Base-by-base conservation (phyloP, 1,139 yeast genomes). In the Yamadazyma diddensiae region DNA sequence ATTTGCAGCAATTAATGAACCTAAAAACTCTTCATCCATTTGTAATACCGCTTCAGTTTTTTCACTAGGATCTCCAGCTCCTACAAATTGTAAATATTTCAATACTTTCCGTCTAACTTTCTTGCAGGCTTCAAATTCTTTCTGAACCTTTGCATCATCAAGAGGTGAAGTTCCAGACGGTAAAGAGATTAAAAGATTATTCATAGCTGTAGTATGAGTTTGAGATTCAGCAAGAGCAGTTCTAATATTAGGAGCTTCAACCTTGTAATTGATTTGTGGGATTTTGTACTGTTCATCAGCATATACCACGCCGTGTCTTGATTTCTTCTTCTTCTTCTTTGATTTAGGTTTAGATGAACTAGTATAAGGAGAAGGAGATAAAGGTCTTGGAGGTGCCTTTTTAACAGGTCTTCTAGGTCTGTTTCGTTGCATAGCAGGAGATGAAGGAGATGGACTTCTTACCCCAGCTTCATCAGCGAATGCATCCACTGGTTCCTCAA, bases 1-100 rank as follows among this genome's bases (percentile, higher is more conserved):
- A 53, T 92, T 92, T 30, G 96, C 94, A 43, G 77, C 82, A 39
- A 92, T 77, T 45, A 92, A 69, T 31, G 90, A 74, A 7, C 97
- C 97, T 46, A 92, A 62, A 44, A 81, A 83, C 51, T 86, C 95
- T 44, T 88, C 97, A 36, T 79, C 74, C 58, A 66, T 53, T 3
- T 54, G 57, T 11, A 51, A 41, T 2, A 55, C 55, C 35, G 54
- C 67, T 2, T 46, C 39, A 5, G 53, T 42, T 40, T 69, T 68
- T 12, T 45, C 50, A 3, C 43, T 36, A 7, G 54, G 52, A 29
- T 62, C 62, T 3, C 75, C 75, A 1, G 70, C 82, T 26, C 83
- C 83, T 25, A 87, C 85, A 37, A 78, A 70, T 57, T 92, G 97
- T 42, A 92, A 68, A 53, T 88, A 88, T 43, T 87, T 68, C 46